These are phyloP conservation scores for Trichoderma hamatum DNA, from an alignment of 2,329 filamentous ascomycete genomes.

Conservation along the genomic window DNA sequence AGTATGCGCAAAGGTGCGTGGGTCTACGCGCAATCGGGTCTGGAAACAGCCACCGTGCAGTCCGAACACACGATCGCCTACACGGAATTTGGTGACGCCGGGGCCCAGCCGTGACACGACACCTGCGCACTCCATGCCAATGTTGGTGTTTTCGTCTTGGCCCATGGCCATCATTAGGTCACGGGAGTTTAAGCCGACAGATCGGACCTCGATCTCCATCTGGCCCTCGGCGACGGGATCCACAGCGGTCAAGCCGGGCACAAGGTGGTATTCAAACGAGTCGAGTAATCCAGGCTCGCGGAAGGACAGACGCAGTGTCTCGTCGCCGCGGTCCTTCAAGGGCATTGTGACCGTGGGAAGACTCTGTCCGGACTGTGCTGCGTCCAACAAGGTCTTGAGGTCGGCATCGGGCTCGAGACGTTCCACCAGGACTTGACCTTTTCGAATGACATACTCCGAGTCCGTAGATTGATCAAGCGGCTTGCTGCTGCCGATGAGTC, in stretches of 20 bases:
- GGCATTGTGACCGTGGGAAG: not conserved
- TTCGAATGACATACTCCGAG: not conserved
- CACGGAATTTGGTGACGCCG: slow-evolving; percentile 29
- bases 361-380: not conserved
- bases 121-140: slow-evolving; percentile 33
- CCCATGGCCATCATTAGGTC: slow-evolving; percentile 35
- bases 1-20: slow-evolving; percentile 20
- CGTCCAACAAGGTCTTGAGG: not conserved
- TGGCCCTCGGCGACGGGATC: not conserved
- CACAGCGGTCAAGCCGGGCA: not conserved
- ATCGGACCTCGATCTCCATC: slow-evolving; percentile 32
- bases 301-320: not conserved
- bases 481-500: not conserved
- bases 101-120: slow-evolving; percentile 32
- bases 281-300: not conserved
- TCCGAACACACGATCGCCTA: slow-evolving; percentile 35
- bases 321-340: not conserved
- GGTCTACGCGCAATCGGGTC: slow-evolving; percentile 8
- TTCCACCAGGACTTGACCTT: not conserved
- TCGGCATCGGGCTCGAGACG: not conserved
- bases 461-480: not conserved
- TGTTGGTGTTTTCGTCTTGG: slow-evolving; percentile 2
- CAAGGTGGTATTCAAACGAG: not conserved
- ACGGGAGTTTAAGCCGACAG: slow-evolving; percentile 33
- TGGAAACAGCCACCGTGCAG: slow-evolving; percentile 24